Conservation (phyloP, 2,329 filamentous ascomycete genomes). For the Nectriaceae sp. region DNA sequence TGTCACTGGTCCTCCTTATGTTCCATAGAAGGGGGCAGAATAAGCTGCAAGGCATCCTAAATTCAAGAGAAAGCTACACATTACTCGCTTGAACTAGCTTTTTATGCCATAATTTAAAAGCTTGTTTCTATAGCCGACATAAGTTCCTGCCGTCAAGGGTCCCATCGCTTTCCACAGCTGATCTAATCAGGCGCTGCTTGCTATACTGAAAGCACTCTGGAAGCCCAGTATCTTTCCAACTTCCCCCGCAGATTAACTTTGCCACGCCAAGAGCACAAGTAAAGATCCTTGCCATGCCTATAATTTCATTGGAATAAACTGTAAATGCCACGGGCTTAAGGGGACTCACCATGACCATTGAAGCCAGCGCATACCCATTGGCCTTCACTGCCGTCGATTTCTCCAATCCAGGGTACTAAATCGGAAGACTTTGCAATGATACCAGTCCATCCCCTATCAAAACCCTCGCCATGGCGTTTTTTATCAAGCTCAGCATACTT, state of each 20-base stretch:
- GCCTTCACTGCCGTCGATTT: conserved; percentile 39
- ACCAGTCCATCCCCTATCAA: conserved; percentile 48
- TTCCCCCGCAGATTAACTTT: conserved; percentile 40
- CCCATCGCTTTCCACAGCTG: neutral
- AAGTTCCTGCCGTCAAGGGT: too few relatives aligned
- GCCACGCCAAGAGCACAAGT: conserved; percentile 46
- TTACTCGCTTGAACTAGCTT: too few relatives aligned
- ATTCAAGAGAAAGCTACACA: too few relatives aligned
- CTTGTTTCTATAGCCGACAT: too few relatives aligned
- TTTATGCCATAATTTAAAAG: too few relatives aligned
- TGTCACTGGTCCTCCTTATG: too few relatives aligned
- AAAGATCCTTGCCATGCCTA: conserved; percentile 45
- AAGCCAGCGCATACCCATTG: conserved; percentile 53
- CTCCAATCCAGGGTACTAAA: conserved; percentile 48
- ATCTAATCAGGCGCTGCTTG: neutral
- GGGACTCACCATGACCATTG: conserved; percentile 27
- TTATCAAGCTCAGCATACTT: neutral
- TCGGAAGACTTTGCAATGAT: conserved; percentile 50
- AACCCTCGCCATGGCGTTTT: conserved; percentile 32
- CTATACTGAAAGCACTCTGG: conserved; percentile 16
- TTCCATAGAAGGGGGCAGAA: too few relatives aligned
- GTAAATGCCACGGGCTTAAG: neutral
- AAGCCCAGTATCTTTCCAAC: conserved; percentile 39
- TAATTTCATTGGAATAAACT: conserved; percentile 1
- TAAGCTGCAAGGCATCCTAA: too few relatives aligned